Evolutionary conservation across 768 basidiomycete genomes (phyloP).

Genomic region (Tephrocybe sp.): DNA sequence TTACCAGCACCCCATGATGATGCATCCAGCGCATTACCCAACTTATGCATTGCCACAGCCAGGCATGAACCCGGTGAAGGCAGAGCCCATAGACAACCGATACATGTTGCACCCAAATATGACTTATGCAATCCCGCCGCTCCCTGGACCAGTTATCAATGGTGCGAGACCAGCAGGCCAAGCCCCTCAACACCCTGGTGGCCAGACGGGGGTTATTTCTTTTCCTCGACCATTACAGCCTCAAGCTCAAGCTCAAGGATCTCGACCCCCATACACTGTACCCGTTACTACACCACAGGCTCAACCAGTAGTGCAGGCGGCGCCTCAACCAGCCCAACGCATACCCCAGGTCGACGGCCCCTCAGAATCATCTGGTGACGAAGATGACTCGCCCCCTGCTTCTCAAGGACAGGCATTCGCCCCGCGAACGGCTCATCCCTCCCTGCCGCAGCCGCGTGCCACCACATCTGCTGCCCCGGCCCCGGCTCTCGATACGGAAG

Average conservation of each 20-base stretch:
- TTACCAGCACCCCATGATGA: slow-evolving; percentile 64
- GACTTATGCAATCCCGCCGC: slow-evolving; percentile 56
- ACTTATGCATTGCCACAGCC: slow-evolving; percentile 48
- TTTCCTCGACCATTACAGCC: slow-evolving; percentile 41
- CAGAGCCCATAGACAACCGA: slow-evolving; percentile 71
- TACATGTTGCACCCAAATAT: slow-evolving; percentile 52
- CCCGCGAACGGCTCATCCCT: slow-evolving; percentile 72
- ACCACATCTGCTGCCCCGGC: slow-evolving; percentile 32
- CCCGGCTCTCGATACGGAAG: slow-evolving; percentile 62
- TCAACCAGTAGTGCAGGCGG: slow-evolving; percentile 5
- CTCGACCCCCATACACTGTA: slow-evolving; percentile 26
- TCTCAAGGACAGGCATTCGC: slow-evolving; percentile 60
- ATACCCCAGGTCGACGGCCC: slow-evolving; percentile 87
- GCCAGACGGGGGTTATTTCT: slow-evolving; percentile 58
- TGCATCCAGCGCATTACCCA: slow-evolving; percentile 56
- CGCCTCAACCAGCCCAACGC: slow-evolving; percentile 19
- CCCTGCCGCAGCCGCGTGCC: slow-evolving; percentile 62
- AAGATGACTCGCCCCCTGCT: slow-evolving; percentile 66
- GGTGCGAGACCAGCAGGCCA: slow-evolving; percentile 45
- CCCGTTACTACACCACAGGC: slow-evolving; percentile 13
- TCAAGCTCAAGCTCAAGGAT: slow-evolving; percentile 22
- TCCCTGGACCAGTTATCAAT: slow-evolving; percentile 66
- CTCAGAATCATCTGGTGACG: slow-evolving; percentile 62
- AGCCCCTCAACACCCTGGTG: slow-evolving; percentile 48
- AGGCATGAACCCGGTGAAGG: slow-evolving; percentile 56